phyloP scores from a whole-genome alignment of 108 stramenopile species.

The Conticribra weissflogii region DNA sequence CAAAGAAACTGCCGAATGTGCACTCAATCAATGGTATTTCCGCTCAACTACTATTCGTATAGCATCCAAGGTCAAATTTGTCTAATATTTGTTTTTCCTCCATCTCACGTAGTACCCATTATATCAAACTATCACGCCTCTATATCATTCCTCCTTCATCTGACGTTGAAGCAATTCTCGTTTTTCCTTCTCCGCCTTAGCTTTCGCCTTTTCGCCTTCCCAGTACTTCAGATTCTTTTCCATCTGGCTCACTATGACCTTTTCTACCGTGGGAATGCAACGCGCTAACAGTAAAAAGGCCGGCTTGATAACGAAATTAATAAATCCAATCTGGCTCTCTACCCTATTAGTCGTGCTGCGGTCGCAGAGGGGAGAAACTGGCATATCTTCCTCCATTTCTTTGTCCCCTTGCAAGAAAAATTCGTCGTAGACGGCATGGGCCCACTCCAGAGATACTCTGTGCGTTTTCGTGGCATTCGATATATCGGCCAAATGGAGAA shows the following conservation, averaged over 20 bases:
- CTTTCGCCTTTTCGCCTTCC: slow-evolving; percentile 6
- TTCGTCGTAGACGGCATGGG: slow-evolving; percentile 60
- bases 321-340: slow-evolving; percentile 60
- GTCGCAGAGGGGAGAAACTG: slow-evolving; percentile 57
- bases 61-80: too few species aligned
- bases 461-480: slow-evolving; percentile 63
- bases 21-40: too few species aligned
- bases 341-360: slow-evolving; percentile 45
- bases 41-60: too few species aligned
- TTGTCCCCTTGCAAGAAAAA: slow-evolving; percentile 76
- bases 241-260: slow-evolving; percentile 28
- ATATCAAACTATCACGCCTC: too few species aligned
- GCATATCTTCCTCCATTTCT: slow-evolving; percentile 49
- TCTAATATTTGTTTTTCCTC: too few species aligned
- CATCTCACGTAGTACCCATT: too few species aligned
- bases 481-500: slow-evolving; percentile 75
- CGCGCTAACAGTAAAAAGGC: slow-evolving; percentile 38
- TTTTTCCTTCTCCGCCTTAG: not conserved
- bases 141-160: not conserved
- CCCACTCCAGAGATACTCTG: slow-evolving; percentile 58
- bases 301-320: slow-evolving; percentile 67
- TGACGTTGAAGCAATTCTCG: not conserved
- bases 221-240: slow-evolving; percentile 43
- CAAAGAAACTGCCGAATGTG: too few species aligned
- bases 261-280: slow-evolving; percentile 32